These are phyloP conservation scores for Cicer arietinum DNA, from an alignment of 306 rosid species.

Conservation along the genomic window DNA sequence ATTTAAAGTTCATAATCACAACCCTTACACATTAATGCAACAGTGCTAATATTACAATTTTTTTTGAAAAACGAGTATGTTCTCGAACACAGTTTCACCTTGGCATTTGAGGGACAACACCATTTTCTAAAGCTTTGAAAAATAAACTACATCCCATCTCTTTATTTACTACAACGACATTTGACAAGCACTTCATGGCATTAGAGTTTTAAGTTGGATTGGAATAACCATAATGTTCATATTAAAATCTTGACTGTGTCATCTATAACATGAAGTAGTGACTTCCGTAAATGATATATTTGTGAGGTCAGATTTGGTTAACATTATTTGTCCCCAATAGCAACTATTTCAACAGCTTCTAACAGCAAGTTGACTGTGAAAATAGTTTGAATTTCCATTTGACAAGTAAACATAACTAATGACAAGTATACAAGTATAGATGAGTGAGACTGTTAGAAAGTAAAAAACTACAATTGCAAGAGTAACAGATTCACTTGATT, in stretches of 20 bases:
- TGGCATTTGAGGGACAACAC: conserved; percentile 1
- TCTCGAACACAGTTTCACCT: conserved; percentile 1
- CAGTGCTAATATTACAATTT: not conserved
- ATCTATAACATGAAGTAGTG: conserved; percentile 3
- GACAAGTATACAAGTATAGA: conserved; percentile 11
- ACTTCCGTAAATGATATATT: conserved; percentile 9
- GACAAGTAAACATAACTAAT: conserved; percentile 1
- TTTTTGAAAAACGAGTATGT: conserved; percentile 2
- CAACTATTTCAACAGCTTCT: conserved; percentile 1
- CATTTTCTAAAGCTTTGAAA: not conserved
- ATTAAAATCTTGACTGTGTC: not conserved
- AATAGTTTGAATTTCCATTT: conserved; percentile 8
- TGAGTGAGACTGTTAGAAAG: not conserved
- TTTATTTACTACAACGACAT: not conserved
- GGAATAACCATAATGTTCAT: not conserved
- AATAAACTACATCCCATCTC: conserved; percentile 13
- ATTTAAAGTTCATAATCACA: conserved; percentile 13
- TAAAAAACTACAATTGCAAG: conserved; percentile 24
- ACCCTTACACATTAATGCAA: conserved; percentile 18
- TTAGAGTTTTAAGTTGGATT: conserved; percentile 7
- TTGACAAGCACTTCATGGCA: conserved; percentile 10
- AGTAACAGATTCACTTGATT: conserved; percentile 8
- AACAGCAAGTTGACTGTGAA: conserved; percentile 7
- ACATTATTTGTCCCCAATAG: not conserved
- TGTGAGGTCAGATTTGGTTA: conserved; percentile 10